Conservation (phyloP, 2,329 filamentous ascomycete genomes). For the Akanthomyces dipterigenus region DNA sequence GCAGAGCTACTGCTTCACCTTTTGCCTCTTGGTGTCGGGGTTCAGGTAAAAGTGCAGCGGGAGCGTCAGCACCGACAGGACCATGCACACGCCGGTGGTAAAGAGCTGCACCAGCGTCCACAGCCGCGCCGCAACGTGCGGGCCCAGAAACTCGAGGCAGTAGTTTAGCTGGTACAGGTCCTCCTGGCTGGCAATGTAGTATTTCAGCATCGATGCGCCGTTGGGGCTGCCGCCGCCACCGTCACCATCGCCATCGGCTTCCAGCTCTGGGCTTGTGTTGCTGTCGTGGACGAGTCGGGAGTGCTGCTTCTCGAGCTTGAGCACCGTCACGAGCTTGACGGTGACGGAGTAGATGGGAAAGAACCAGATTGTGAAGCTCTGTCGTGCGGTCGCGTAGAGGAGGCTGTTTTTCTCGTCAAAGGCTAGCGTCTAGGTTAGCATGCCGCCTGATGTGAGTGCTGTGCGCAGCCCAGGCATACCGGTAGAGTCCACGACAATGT, state of each 20-base stretch:
- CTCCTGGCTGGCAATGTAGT: constrained; percentile 70
- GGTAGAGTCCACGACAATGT: constrained; percentile 55
- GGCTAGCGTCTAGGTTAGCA: constrained; percentile 35
- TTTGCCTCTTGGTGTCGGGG: constrained; percentile 10
- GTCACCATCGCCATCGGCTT: constrained; percentile 16
- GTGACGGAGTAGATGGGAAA: constrained; percentile 66
- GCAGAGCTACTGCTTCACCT: background rate
- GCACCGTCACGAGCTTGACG: constrained; percentile 61
- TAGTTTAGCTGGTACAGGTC: constrained; percentile 77
- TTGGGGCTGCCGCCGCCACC: no score
- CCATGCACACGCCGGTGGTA: constrained; percentile 57
- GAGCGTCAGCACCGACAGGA: constrained; percentile 43
- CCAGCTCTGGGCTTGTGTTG: constrained; percentile 13
- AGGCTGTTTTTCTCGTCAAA: constrained; percentile 58
- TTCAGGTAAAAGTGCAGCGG: constrained; percentile 30
- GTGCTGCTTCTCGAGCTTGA: constrained; percentile 49
- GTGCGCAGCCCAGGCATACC: constrained; percentile 28
- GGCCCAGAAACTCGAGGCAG: constrained; percentile 64
- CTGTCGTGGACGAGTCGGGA: constrained; percentile 20
- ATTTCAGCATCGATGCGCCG: constrained; percentile 26
- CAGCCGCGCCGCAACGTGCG: constrained; percentile 50
- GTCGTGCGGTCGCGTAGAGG: constrained; percentile 69
- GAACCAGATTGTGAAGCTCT: constrained; percentile 72
- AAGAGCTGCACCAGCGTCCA: constrained; percentile 54
- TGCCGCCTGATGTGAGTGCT: no score